Base-by-base conservation (phyloP, 306 rosid species). In the Prunus kanzakura region DNA sequence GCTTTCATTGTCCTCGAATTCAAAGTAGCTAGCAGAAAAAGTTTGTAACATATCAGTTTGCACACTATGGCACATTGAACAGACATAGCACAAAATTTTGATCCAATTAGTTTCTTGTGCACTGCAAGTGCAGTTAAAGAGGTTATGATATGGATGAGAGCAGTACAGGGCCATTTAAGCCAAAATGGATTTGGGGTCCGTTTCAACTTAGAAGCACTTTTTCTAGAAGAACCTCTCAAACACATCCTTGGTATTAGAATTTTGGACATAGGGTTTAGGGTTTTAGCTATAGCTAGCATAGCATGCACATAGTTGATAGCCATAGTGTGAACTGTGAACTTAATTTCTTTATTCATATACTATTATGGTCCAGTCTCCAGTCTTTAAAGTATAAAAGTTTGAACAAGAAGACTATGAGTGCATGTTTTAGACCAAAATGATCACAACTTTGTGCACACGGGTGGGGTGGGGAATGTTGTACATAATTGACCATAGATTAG, bases 401-500 rank as follows among this genome's bases (percentile, higher is more conserved):
- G 64, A 60, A 60, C 32, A 25, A 4, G 64, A 13, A 60, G 18
- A 11, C 25, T 61, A 11, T 60, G 65, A 16, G 45, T 63, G 43
- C 67, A 30, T 5, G 6, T 63, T 63, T 18, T 3, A 9, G 27
- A 35, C 46, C 69, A 32, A 11, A 64, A 64, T 6, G 25, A 11
- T 19, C 64, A 2, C 41, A 71, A 32, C 29, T 20, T 20, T 14
- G 14, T 72, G 76, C 52, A 14, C 65, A 72, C 65, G 65, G 52
- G 32, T 71, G 50, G 50, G 7, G 23, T 71, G 45, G 74, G 15
- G 7, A 55, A 3, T 55, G 76, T 55, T 55, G 51, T 13, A 55
- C 15, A 55, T 72, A 50, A 50, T 71, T 72, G 65, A 72, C 38
- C 52, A 71, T n/a, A 11, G 61, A 69, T 69, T 69, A 50, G 22